These are phyloP conservation scores for Wallemia ichthyophaga DNA, from an alignment of 1,284 basidiomycete species.

Conservation along the genomic window DNA sequence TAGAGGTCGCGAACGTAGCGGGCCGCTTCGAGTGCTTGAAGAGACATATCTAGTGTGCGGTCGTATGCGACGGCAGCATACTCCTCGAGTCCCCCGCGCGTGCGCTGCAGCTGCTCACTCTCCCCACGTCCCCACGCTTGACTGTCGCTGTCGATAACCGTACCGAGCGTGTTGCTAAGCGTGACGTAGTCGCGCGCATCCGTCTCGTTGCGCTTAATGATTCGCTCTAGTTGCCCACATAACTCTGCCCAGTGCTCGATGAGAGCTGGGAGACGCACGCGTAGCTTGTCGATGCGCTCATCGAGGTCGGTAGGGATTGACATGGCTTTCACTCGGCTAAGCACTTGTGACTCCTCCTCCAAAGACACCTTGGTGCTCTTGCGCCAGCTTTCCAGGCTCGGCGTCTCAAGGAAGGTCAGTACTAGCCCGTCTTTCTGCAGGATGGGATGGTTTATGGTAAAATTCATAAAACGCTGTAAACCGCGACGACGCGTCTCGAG, in stretches of 20 bases:
- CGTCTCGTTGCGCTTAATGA: conserved; percentile 3
- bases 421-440: conserved; percentile 59
- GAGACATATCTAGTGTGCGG: background rate
- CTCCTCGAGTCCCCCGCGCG: background rate
- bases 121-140: conserved; percentile 19
- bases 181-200: conserved; percentile 2
- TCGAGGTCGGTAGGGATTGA: conserved; percentile 67
- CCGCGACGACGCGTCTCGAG: conserved; percentile 67
- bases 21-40: background rate
- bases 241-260: conserved; percentile 77
- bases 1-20: conserved; percentile 31
- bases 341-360: conserved; percentile 52
- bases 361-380: conserved; percentile 28
- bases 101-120: background rate
- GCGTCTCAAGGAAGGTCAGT: conserved; percentile 44
- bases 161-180: conserved; percentile 17
- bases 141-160: conserved; percentile 30
- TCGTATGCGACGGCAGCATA: background rate
- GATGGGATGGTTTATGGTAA: conserved; percentile 60
- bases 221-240: conserved; percentile 17
- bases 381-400: conserved; percentile 55
- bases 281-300: conserved; percentile 42
- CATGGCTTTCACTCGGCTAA: conserved; percentile 65
- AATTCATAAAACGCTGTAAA: conserved; percentile 46
- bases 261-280: conserved; percentile 34